Conservation (phyloP, 352 stramenopile species). For the Globisporangium barbulae region DNA sequence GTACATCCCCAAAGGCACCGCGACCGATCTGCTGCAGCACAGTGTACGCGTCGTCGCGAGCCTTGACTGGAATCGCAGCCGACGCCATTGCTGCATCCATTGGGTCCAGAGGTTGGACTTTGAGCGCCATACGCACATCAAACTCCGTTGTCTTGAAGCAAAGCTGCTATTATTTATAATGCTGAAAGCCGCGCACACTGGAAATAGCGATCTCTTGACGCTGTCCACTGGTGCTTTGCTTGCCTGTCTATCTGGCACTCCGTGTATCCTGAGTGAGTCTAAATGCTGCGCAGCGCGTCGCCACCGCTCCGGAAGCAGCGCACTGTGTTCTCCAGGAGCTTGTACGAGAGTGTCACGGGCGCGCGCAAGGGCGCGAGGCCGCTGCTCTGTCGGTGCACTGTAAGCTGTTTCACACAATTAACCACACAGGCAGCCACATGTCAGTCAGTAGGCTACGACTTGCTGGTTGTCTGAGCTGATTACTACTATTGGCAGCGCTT, state of each 20-base stretch:
- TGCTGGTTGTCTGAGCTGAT: background rate
- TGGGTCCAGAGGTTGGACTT: too few species aligned
- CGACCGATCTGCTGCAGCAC: conserved; percentile 40
- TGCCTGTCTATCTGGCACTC: background rate
- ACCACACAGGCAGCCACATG: background rate
- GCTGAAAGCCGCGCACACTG: background rate
- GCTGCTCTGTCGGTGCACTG: conserved; percentile 34
- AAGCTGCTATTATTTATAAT: conserved; percentile 7
- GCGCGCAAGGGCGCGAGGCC: conserved; percentile 25
- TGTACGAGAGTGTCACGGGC: conserved; percentile 44
- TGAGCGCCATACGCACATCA: background rate
- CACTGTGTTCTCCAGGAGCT: conserved; percentile 70
- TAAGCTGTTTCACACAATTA: conserved; percentile 27
- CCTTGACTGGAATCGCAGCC: conserved; percentile 4
- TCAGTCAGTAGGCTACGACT: background rate
- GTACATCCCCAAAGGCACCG: conserved; percentile 53
- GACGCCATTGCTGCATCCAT: background rate
- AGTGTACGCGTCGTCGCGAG: conserved; percentile 20
- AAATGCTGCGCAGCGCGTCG: conserved; percentile 24
- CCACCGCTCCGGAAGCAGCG: conserved; percentile 45
- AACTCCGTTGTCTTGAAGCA: too few species aligned
- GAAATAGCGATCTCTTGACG: background rate
- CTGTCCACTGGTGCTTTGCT: background rate
- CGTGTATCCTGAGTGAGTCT: background rate
- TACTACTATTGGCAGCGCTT: background rate